A percentile compares a stretch with the other conserved stretches of the same genome.
These are phyloP conservation scores for Botrytis medusae DNA, from an alignment of 2,329 filamentous ascomycete species.

Conservation along the genomic window DNA sequence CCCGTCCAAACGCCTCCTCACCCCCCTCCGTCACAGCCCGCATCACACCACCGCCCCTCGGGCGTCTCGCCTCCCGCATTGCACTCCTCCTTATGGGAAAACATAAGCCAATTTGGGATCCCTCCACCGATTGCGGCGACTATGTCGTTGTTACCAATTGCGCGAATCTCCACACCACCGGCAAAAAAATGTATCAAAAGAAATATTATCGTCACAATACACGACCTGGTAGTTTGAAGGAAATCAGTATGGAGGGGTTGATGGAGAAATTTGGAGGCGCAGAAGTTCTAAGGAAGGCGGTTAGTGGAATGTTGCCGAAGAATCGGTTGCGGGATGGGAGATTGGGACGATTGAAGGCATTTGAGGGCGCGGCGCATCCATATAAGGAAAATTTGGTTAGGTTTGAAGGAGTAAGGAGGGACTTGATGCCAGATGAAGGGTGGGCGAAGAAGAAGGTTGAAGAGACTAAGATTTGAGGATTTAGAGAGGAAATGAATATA, in stretches of 20 bases:
- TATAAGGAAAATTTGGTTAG: slow-evolving; percentile 85
- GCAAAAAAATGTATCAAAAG: slow-evolving; percentile 91
- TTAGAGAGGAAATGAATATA: not conserved
- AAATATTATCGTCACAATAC: slow-evolving; percentile 95
- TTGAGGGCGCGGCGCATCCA: slow-evolving; percentile 89
- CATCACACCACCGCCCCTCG: slow-evolving; percentile 73
- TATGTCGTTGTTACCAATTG: slow-evolving; percentile 95
- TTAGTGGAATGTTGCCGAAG: slow-evolving; percentile 97
- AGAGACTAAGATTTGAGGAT: slow-evolving; percentile 2
- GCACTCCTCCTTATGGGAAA: slow-evolving; percentile 93
- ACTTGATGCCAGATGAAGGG: slow-evolving; percentile 34
- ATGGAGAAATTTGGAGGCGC: slow-evolving; percentile 92
- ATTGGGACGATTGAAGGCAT: slow-evolving; percentile 86
- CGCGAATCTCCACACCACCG: slow-evolving; percentile 81
- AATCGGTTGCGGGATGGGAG: slow-evolving; percentile 87
- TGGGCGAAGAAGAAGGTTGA: slow-evolving; percentile 11
- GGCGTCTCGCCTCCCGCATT: slow-evolving; percentile 84
- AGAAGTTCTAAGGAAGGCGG: slow-evolving; percentile 87
- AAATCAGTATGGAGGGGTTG: slow-evolving; percentile 91
- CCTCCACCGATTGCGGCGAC: slow-evolving; percentile 97
- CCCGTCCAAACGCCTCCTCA: slow-evolving; percentile 38
- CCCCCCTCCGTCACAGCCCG: slow-evolving; percentile 43
- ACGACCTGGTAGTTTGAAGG: slow-evolving; percentile 79
- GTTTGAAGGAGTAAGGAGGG: slow-evolving; percentile 56
- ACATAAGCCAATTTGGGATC: slow-evolving; percentile 97